Conservation (phyloP, 306 rosid genomes). For the Castanea sativa region DNA sequence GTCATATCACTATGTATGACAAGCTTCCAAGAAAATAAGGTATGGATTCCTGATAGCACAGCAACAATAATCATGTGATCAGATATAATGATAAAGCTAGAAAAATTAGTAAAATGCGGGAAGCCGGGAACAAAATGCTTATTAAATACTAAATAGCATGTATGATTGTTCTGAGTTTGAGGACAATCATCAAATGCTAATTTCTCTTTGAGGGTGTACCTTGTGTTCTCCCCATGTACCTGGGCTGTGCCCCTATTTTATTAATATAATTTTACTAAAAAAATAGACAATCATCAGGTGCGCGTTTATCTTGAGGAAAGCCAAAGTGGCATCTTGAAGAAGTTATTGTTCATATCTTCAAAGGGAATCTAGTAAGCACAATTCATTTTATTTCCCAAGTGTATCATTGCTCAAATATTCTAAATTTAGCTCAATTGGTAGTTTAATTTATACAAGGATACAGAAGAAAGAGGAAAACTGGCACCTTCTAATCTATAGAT, state of each 20-base stretch:
- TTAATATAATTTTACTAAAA: no score
- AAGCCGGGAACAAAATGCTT: neutral
- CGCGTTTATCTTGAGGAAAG: neutral
- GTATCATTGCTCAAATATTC: slow-evolving; percentile 1
- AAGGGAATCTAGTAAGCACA: neutral
- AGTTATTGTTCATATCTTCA: neutral
- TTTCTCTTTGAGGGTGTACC: neutral
- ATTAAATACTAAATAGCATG: neutral
- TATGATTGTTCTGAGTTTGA: neutral
- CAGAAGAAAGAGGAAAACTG: neutral
- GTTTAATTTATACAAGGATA: neutral
- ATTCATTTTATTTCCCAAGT: slow-evolving; percentile 1
- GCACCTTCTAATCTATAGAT: slow-evolving; percentile 72
- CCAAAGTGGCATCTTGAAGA: neutral
- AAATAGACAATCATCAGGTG: neutral
- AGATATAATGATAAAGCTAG: neutral
- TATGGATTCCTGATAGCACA: neutral
- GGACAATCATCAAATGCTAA: neutral
- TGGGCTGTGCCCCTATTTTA: no score
- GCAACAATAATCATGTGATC: neutral
- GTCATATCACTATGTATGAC: neutral
- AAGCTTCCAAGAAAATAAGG: neutral
- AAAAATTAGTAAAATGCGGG: neutral
- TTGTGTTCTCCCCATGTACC: no score
- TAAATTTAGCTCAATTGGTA: slow-evolving; percentile 12